Evolutionary conservation across 2,329 filamentous ascomycete species (phyloP).

Genomic region (Aureobasidium sp.): DNA sequence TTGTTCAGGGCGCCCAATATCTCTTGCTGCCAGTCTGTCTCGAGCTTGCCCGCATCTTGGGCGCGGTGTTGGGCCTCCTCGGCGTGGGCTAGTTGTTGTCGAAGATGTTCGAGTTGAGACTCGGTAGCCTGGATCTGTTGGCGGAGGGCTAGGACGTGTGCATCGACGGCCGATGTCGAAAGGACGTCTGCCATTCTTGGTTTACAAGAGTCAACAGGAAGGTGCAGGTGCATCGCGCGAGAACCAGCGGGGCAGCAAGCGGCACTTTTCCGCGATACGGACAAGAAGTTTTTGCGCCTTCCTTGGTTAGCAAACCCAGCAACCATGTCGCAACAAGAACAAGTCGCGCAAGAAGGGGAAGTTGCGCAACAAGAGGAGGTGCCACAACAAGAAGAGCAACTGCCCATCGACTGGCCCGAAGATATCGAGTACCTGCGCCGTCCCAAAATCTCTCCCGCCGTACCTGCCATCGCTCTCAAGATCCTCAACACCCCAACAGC

Average conservation of each 20-base stretch:
- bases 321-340: constrained; percentile 2
- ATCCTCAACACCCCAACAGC: constrained; percentile 23
- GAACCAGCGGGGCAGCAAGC: neutral
- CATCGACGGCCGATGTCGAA: constrained; percentile 19
- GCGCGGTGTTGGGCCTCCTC: constrained; percentile 30
- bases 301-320: neutral
- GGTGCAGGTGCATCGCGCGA: neutral
- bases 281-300: neutral
- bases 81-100: constrained; percentile 36
- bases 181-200: constrained; percentile 19
- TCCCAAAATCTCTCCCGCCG: constrained; percentile 26
- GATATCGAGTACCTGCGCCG: constrained; percentile 27
- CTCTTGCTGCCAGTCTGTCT: constrained; percentile 37
- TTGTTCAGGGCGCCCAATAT: constrained; percentile 28
- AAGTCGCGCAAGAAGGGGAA: neutral
- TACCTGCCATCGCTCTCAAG: constrained; percentile 22
- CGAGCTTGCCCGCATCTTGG: constrained; percentile 12
- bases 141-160: constrained; percentile 33
- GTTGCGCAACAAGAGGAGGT: neutral
- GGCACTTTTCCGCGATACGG: neutral
- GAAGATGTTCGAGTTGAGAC: constrained; percentile 34
- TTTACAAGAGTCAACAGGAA: neutral
- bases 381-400: neutral
- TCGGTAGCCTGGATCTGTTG: constrained; percentile 39
- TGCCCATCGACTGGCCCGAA: constrained; percentile 26